Percentiles rank a stretch among this genome's conserved stretches.
These are phyloP conservation scores for Kodamaea alishanica DNA, from an alignment of 1,139 yeast genomes.

Conservation along the genomic window DNA sequence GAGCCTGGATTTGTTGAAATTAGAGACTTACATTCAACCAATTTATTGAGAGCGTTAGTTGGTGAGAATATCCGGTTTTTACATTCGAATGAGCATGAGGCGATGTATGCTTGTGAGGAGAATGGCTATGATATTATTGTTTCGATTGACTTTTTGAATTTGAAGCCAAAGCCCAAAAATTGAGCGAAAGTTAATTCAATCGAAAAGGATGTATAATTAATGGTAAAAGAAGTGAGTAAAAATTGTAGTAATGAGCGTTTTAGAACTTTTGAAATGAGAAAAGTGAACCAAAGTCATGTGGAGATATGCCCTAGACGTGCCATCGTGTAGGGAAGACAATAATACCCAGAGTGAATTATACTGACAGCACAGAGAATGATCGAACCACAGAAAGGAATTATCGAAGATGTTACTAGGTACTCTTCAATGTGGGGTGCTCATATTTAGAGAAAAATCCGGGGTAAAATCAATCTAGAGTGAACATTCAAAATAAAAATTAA, in stretches of 20 bases:
- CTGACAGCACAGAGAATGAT: no score
- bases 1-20: constrained; percentile 89
- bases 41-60: constrained; percentile 79
- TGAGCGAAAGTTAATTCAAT: neutral
- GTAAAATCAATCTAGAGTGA: no score
- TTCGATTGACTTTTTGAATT: constrained; percentile 73
- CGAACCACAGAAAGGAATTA: no score
- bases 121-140: constrained; percentile 89
- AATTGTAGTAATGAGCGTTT: neutral
- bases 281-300: neutral
- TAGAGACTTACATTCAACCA: constrained; percentile 85
- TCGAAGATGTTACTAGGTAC: no score
- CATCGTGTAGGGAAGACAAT: no score
- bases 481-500: no score
- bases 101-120: constrained; percentile 89
- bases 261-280: neutral
- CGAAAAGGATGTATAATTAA: constrained; percentile 1
- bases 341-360: no score
- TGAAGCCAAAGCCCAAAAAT: constrained; percentile 31
- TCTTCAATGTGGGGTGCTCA: no score
- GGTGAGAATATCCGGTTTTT: constrained; percentile 89
- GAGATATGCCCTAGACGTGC: no score
- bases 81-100: constrained; percentile 90
- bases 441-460: no score
- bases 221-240: neutral